Percentiles rank a stretch among this genome's conserved stretches.
Evolutionary conservation across 805 yeast species (phyloP).

Genomic region (Clavispora asparagi): DNA sequence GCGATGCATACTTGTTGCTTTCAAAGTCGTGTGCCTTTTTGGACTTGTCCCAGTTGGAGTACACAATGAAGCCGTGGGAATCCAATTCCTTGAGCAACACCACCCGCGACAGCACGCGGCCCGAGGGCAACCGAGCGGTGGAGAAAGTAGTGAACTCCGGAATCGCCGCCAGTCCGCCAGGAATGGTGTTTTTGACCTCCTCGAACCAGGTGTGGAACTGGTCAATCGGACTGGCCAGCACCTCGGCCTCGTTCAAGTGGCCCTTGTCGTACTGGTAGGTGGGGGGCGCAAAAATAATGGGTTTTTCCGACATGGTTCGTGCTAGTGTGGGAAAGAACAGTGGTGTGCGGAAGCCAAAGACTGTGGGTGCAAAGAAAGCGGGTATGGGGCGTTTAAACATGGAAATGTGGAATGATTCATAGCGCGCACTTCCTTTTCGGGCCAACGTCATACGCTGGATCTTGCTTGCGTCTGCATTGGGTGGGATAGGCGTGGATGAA

Average conservation of each 20-base stretch:
- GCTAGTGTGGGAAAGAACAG: neutral
- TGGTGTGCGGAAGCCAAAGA: neutral
- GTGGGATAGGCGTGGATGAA: too few relatives aligned
- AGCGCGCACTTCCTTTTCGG: neutral
- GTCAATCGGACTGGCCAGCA: slow-evolving; percentile 56
- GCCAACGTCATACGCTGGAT: neutral
- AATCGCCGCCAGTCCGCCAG: slow-evolving; percentile 43
- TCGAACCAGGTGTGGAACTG: slow-evolving; percentile 85
- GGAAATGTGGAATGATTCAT: slow-evolving; percentile 1
- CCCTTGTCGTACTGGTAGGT: slow-evolving; percentile 82
- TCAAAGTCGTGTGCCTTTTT: slow-evolving; percentile 71
- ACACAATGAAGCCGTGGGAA: slow-evolving; percentile 74
- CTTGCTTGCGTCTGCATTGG: too few relatives aligned
- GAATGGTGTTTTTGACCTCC: slow-evolving; percentile 54
- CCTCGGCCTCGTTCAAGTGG: slow-evolving; percentile 49
- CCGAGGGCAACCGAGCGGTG: slow-evolving; percentile 83
- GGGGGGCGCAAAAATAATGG: slow-evolving; percentile 67
- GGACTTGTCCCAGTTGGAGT: slow-evolving; percentile 87
- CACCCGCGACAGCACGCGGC: slow-evolving; percentile 81
- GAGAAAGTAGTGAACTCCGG: slow-evolving; percentile 88
- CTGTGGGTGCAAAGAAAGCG: neutral
- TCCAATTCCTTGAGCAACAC: slow-evolving; percentile 90
- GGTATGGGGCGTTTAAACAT: neutral
- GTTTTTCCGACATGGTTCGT: slow-evolving; percentile 14
- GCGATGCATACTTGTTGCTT: slow-evolving; percentile 73